Base-by-base conservation (phyloP, 2,329 filamentous ascomycete species). In the Sporothrix humicola region DNA sequence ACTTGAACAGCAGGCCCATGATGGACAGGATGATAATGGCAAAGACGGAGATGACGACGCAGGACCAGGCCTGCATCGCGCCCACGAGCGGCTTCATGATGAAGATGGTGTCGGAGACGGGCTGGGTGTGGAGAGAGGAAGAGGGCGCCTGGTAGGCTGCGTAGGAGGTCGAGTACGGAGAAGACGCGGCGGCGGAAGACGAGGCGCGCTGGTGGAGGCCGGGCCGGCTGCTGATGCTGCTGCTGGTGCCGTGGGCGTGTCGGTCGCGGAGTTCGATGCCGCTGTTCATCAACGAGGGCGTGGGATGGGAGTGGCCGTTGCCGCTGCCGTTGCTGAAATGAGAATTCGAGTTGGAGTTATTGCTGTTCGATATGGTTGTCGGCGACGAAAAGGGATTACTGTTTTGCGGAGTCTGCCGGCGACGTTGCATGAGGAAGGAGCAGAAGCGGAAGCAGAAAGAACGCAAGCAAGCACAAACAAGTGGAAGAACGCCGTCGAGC, bases 61-160 rank as follows among this genome's bases (percentile, higher is more conserved):
- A 97, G 86, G 91, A 93, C 94, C 95, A 98, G 80, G 95, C 95
- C 85, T 97, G 95, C 85, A 95, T 89, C 77, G 94, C 91, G 81
- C 93, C 92, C 79, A 98, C 93, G 81, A 98, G 87, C 78, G 95
- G 95, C 91, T 98, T 98, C 95, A 98, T 98, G 81, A 80, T 89
- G 85, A 82, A 74, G 54, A 73, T 71, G 23, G 73, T 72, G 74
- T 74, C 59, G 50, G 71, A 69, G 52, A 59, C 69, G 63, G 50
- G 46, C 42, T 20, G 13, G 17, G 56, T 5, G 56, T 17, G 42
- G 44, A 44, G 71, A 1, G 72, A 13, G 2, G 72, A 69, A 1
- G 72, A 13, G 1, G 72, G 73, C n/a, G 71, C 63, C 52, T 50
- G 63, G 68, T 73, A 70, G n/a, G 50, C 26, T 13, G 58, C 31